A percentile compares a stretch with the other conserved stretches of the same genome.
Evolutionary conservation across 2,329 filamentous ascomycete species (phyloP).

Genomic region (Ophiostoma sp.): DNA sequence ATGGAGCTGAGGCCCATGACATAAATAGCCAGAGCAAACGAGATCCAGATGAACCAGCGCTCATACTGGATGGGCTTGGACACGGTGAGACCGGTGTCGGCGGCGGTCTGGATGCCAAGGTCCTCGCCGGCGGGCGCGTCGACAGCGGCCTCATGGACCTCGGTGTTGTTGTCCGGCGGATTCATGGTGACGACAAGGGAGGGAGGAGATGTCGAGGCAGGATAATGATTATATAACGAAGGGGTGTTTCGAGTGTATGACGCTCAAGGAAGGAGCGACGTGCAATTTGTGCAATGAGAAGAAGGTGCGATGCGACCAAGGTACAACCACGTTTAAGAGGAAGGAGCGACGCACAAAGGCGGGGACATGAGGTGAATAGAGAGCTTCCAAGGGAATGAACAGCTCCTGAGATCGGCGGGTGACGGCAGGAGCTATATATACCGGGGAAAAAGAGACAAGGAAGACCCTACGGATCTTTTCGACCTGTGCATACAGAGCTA

Average conservation of each 20-base stretch:
- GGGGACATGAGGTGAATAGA: neutral
- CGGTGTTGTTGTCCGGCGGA: neutral
- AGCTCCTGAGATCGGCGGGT: neutral
- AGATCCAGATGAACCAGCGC: neutral
- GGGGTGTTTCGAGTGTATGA: neutral
- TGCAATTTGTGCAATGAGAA: neutral
- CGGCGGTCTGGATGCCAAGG: constrained; percentile 2
- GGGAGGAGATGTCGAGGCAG: neutral
- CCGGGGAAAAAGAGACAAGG: neutral
- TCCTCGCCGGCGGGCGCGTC: neutral
- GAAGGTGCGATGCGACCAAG: neutral
- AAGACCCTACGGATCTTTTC: neutral
- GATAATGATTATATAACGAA: neutral
- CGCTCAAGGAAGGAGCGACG: neutral
- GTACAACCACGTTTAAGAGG: neutral
- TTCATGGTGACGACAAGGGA: neutral
- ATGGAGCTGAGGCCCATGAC: neutral
- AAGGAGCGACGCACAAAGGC: neutral
- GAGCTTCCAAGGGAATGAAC: neutral
- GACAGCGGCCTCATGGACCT: neutral
- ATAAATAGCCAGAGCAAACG: constrained; percentile 1
- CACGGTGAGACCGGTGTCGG: neutral
- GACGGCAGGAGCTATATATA: neutral
- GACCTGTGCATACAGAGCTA: neutral
- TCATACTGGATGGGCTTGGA: constrained; percentile 1